Base-by-base conservation (phyloP, 306 rosid species). In the Coriaria nepalensis region DNA sequence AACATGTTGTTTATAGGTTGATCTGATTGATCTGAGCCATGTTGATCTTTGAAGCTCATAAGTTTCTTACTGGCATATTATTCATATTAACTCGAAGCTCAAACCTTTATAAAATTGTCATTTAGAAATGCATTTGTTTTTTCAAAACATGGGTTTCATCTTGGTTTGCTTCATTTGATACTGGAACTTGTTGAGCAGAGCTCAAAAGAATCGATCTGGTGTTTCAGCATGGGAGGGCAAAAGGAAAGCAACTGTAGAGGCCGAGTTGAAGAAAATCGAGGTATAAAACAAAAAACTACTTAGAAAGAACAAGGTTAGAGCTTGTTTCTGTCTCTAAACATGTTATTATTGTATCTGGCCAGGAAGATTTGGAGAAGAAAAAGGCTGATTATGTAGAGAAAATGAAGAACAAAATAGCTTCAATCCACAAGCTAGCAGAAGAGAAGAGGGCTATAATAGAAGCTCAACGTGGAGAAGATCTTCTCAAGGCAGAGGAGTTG, bases 301-400 rank as follows among this genome's bases (percentile, higher is more conserved):
- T 20, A 20, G 29, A 20, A n/a, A n/a, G n/a, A n/a, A n/a, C n/a
- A n/a, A n/a, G n/a, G n/a, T n/a, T n/a, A n/a, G n/a, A n/a, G n/a
- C n/a, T 5, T 47, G 43, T 53, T 2, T 33, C 38, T 40, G n/a
- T 20, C 8, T 10, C 10, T 29, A 38, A 66, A 47, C 49, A 51
- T 45, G 32, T 47, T 50, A 45, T 57, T 20, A 45, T 57, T 20
- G 29, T 20, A 20, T 20, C 50, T 40, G 79, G 50, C 51, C 67
- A 92, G 99, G 83, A 86, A 61, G 46, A 68, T 35, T 64, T 92
- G 60, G 99, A 92, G 80, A 92, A 62, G 83, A 68, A 71, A 47
- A 92, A 82, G 70, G 93, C 86, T 36, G 75, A 72, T 42, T 61
- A 73, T 63, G 76, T 40, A 54, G 99, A 92, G 73, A 75, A 75